A percentile compares a stretch with the other conserved stretches of the same genome.
Conservation (phyloP, 164 flowering plant species). For the Pachysandra terminalis region DNA sequence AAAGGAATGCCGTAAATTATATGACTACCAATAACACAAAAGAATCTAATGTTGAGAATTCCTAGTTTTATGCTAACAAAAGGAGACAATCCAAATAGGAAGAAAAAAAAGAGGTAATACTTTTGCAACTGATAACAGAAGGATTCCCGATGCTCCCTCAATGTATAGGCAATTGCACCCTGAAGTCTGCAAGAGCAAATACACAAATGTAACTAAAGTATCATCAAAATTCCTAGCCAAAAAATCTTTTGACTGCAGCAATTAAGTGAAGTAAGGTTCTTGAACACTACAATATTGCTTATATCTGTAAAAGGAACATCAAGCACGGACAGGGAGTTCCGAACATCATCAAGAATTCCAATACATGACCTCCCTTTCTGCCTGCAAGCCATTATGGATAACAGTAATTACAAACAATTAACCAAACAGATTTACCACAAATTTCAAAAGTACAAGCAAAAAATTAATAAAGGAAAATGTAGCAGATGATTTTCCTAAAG, state of each 20-base stretch:
- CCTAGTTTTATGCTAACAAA: too few species aligned
- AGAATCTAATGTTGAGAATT: too few species aligned
- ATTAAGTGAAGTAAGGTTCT: slow-evolving; percentile 7
- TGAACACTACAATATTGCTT: slow-evolving; percentile 55
- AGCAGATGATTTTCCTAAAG: slow-evolving; percentile 5
- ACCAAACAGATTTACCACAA: not conserved
- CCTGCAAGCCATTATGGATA: slow-evolving; percentile 43
- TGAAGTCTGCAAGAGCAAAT: slow-evolving; percentile 44
- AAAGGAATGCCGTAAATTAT: slow-evolving; percentile 5
- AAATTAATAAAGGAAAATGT: not conserved
- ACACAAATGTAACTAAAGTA: slow-evolving; percentile 7
- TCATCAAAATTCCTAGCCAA: not conserved
- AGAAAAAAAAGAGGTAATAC: slow-evolving; percentile 25
- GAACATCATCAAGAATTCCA: slow-evolving; percentile 60
- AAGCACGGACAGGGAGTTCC: slow-evolving; percentile 42
- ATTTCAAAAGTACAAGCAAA: not conserved
- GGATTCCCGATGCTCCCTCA: slow-evolving; percentile 78
- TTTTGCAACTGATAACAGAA: slow-evolving; percentile 78
- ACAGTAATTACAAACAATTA: not conserved
- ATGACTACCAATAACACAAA: not conserved
- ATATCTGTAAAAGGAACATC: slow-evolving; percentile 85
- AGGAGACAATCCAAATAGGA: not conserved
- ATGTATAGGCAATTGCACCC: slow-evolving; percentile 52
- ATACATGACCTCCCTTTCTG: slow-evolving; percentile 81
- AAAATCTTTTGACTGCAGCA: not conserved